Conservation (phyloP, 2,329 filamentous ascomycete genomes). For the Xylaria sp. region DNA sequence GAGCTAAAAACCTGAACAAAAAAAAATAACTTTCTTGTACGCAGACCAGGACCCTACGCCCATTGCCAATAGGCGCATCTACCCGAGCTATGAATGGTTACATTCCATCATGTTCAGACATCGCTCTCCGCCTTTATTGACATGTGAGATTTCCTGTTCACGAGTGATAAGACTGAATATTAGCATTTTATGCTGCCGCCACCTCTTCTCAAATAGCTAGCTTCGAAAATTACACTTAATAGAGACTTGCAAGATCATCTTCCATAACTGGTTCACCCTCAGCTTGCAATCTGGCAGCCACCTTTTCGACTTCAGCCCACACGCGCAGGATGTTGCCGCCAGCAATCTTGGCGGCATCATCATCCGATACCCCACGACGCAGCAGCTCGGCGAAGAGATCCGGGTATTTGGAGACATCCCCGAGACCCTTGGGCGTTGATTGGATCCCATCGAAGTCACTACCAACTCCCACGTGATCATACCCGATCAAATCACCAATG, state of each 20-base stretch:
- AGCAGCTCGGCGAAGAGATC: slow-evolving; percentile 78
- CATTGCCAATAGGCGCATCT: too few relatives aligned
- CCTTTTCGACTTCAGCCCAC: slow-evolving; percentile 77
- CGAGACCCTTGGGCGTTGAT: slow-evolving; percentile 71
- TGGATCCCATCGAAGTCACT: slow-evolving; percentile 87
- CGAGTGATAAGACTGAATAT: not conserved
- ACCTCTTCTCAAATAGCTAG: not conserved
- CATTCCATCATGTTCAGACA: too few relatives aligned
- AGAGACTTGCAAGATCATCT: slow-evolving; percentile 51
- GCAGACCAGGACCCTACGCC: too few relatives aligned
- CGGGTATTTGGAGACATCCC: slow-evolving; percentile 85
- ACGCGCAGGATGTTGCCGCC: slow-evolving; percentile 84
- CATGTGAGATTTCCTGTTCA: not conserved
- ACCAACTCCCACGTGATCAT: slow-evolving; percentile 84
- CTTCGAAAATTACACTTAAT: not conserved
- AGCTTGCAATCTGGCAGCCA: slow-evolving; percentile 70
- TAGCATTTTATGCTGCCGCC: not conserved
- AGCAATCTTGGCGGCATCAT: slow-evolving; percentile 74
- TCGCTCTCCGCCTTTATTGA: too few relatives aligned
- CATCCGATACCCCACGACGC: slow-evolving; percentile 73
- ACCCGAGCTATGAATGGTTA: too few relatives aligned
- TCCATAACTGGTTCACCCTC: slow-evolving; percentile 59
- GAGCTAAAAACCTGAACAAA: not conserved
- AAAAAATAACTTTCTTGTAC: too few relatives aligned
- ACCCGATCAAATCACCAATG: slow-evolving; percentile 83